Conservation (phyloP, 2,329 filamentous ascomycete genomes). For the Xylariomycetidae sp. region DNA sequence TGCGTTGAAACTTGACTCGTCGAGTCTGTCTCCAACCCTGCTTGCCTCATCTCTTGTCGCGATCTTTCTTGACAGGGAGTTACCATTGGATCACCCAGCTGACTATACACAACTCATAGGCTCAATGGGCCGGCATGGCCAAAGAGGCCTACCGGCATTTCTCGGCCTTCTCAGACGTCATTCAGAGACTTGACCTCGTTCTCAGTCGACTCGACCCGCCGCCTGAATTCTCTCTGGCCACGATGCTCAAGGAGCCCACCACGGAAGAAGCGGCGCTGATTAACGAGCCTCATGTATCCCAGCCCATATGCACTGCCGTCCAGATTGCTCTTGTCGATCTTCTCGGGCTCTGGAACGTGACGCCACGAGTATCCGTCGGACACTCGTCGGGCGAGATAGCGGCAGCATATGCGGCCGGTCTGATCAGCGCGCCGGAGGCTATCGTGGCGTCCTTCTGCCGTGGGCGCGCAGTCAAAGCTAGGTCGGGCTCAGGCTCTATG, state of each 20-base stretch:
- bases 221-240: slow-evolving; percentile 10
- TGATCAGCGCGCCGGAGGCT: not conserved
- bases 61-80: no score
- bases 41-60: no score
- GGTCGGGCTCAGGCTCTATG: not conserved
- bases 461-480: not conserved
- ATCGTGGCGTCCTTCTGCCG: not conserved
- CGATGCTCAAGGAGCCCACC: no score
- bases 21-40: not conserved
- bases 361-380: not conserved
- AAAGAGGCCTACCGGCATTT: slow-evolving; percentile 2
- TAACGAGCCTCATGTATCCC: not conserved
- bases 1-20: not conserved
- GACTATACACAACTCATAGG: not conserved
- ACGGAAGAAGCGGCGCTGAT: no score
- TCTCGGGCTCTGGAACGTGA: not conserved
- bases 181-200: slow-evolving; percentile 10
- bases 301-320: not conserved
- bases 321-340: not conserved
- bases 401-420: not conserved
- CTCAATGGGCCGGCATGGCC: slow-evolving; percentile 7
- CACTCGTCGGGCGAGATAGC: not conserved
- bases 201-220: slow-evolving; percentile 4
- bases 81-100: no score
- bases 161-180: slow-evolving; percentile 4